Conservation (phyloP, 139 green algal species). For the Eudorina sp. region DNA sequence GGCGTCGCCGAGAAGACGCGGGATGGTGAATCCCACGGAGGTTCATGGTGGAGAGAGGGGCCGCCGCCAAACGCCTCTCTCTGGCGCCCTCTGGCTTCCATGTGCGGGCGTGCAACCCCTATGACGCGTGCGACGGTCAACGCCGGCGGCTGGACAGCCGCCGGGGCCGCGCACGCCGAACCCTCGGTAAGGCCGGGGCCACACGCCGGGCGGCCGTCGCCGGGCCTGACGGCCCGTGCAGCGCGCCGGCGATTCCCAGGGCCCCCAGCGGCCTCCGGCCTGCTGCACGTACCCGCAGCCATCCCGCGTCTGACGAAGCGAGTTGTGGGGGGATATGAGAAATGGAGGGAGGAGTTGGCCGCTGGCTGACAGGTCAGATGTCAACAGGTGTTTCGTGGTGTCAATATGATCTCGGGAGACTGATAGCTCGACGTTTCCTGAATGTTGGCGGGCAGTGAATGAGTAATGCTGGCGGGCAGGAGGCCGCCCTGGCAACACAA, state of each 20-base stretch:
- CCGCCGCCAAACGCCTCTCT: not conserved
- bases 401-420: too few species aligned
- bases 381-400: too few species aligned
- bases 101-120: constrained; percentile 1
- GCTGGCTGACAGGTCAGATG: too few species aligned
- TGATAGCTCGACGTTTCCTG: too few species aligned
- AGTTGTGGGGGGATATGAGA: too few species aligned
- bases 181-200: not conserved
- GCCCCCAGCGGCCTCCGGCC: not conserved
- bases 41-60: not conserved
- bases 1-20: too few species aligned
- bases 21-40: too few species aligned
- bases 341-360: too few species aligned
- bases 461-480: too few species aligned
- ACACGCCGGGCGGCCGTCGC: not conserved
- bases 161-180: not conserved
- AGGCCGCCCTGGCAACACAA: too few species aligned
- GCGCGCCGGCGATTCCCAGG: not conserved
- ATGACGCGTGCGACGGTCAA: constrained; percentile 17
- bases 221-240: constrained; percentile 1
- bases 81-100: not conserved
- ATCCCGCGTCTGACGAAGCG: not conserved
- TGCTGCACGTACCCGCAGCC: not conserved
- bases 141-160: not conserved
- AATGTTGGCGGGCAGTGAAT: too few species aligned